Evolutionary conservation across 2,329 filamentous ascomycete species (phyloP).

Genomic region (Claviceps fusiformis): DNA sequence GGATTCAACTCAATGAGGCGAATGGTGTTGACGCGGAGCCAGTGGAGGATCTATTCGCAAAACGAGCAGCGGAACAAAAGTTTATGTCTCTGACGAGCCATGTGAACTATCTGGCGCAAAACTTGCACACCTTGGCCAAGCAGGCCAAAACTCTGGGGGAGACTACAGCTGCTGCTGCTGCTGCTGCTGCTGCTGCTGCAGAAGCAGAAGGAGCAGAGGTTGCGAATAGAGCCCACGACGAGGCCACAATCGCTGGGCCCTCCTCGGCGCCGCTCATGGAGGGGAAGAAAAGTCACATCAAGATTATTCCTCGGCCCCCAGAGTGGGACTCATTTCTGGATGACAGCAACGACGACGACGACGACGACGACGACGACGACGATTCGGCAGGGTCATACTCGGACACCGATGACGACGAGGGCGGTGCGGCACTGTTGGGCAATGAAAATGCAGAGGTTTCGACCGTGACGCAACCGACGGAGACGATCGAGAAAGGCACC

Average conservation of each 20-base stretch:
- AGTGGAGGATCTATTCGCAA: conserved; percentile 51
- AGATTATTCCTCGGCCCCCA: conserved; percentile 60
- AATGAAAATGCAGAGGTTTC: conserved; percentile 13
- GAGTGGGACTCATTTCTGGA: conserved; percentile 50
- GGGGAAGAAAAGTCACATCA: conserved; percentile 49
- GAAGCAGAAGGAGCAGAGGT: too few relatives aligned
- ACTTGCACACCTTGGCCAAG: conserved; percentile 53
- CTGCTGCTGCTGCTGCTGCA: conserved; percentile 8
- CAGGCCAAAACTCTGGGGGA: conserved; percentile 24
- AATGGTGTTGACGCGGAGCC: conserved; percentile 44
- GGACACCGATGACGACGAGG: conserved; percentile 28
- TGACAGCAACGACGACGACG: conserved; percentile 17
- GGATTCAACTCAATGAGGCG: conserved; percentile 51
- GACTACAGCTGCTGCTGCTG: conserved; percentile 2
- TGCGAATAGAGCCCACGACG: background rate
- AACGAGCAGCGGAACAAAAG: conserved; percentile 40
- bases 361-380: conserved; percentile 20
- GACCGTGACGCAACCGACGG: conserved; percentile 7
- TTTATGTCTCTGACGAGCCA: conserved; percentile 57
- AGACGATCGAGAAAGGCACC: conserved; percentile 51
- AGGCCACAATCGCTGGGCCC: conserved; percentile 5
- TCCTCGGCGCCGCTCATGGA: conserved; percentile 7
- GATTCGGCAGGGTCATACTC: conserved; percentile 16
- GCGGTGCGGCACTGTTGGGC: conserved; percentile 24
- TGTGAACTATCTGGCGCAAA: conserved; percentile 60